phyloP scores from a whole-genome alignment of 148 eudicot genomes.

The Persicaria maculosa region DNA sequence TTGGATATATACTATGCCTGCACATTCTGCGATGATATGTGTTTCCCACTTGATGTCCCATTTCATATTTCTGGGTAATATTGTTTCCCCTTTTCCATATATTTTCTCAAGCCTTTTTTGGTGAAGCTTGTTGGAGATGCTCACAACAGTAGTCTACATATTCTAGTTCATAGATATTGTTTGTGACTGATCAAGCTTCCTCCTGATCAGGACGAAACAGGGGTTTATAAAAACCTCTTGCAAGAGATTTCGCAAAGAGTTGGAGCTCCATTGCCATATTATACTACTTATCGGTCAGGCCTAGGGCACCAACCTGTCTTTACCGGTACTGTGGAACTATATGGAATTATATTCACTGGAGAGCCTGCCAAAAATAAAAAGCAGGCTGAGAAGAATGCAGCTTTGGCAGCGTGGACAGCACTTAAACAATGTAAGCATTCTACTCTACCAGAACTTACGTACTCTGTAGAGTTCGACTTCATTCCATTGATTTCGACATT shows the following conservation, averaged over 20 bases:
- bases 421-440: conserved; percentile 52
- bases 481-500: neutral
- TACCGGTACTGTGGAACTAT: conserved; percentile 68
- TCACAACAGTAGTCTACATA: neutral
- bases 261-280: conserved; percentile 65
- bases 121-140: neutral
- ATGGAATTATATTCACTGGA: conserved; percentile 61
- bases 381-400: conserved; percentile 80
- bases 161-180: neutral
- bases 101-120: neutral
- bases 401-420: conserved; percentile 74
- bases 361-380: conserved; percentile 75
- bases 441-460: neutral
- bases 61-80: neutral
- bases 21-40: neutral
- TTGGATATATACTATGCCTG: neutral
- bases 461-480: neutral
- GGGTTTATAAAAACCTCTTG: conserved; percentile 66
- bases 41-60: neutral
- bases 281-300: conserved; percentile 63
- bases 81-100: neutral
- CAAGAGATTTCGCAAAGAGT: conserved; percentile 85
- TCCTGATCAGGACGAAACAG: conserved; percentile 60
- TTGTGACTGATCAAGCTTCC: neutral
- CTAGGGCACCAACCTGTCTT: conserved; percentile 64